Evolutionary conservation across 2,329 filamentous ascomycete species (phyloP), one percentile per base, ranked within the genome.

Genomic region (Colletotrichum limetticola): DNA sequence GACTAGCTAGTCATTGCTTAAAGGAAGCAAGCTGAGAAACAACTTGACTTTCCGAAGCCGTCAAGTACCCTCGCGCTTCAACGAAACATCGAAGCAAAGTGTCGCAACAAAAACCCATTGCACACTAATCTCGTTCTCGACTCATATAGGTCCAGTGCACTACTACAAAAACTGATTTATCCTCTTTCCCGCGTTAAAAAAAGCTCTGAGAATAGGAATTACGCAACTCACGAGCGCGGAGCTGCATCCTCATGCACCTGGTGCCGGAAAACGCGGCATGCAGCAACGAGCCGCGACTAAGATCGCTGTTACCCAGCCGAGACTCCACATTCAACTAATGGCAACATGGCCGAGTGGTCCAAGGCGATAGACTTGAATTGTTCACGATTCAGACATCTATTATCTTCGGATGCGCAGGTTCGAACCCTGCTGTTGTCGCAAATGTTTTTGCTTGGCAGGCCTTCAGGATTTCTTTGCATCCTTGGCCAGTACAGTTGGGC

Each of bases 131-230:
- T 42, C 6, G 7, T 6, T 3, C 37, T 42, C 37, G 3, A 14
- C 14, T 42, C 16, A 6, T 12, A 42, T 3, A 16, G 14, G 2
- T 16, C 6, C 5, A 3, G 1, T 6, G 16, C 16, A 42, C 37
- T 6, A 19, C 16, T 19, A 0, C 30, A 4, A 32, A 1, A 32
- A 3, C 30, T 3, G 9, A 32, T 32, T 32, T 4, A 4, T 9
- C 2, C 30, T 32, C 7, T 19, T 42, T 42, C 14, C 1, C 6
- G 3, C 8, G 14, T 19, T 0, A 42, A 8, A 42, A 3, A 0
- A 6, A 19, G 37, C 6, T 16, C 16, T 19, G 2, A 19, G 16
- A 42, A 19, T 5, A 19, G 5, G 5, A 3, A 19, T 19, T 5
- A 0, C 16, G 14, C 16, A 14, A 19, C 5, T 42, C 1, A 8